Conservation (phyloP, 331 rosid species). For the Arachis monticola region DNA sequence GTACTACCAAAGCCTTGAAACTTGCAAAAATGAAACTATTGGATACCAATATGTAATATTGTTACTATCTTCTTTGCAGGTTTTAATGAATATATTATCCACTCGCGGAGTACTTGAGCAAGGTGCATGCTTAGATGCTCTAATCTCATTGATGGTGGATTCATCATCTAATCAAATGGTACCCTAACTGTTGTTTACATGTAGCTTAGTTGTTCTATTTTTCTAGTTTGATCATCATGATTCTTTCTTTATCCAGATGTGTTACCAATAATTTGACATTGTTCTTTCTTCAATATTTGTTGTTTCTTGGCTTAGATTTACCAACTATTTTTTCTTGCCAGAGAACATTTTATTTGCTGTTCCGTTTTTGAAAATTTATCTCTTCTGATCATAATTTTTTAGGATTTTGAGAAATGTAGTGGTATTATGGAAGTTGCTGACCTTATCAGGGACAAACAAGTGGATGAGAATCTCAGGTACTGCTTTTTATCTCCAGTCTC, state of each 20-base stretch:
- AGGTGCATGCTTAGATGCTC: conserved; percentile 89
- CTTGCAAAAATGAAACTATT: neutral
- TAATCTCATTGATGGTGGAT: conserved; percentile 87
- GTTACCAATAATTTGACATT: conserved; percentile 15
- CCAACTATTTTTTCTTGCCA: conserved; percentile 6
- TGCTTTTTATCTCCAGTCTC: conserved; percentile 16
- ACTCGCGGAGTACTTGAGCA: conserved; percentile 80
- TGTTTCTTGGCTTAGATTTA: conserved; percentile 25
- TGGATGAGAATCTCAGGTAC: conserved; percentile 90
- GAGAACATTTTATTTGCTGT: conserved; percentile 9
- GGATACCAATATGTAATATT: neutral
- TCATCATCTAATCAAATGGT: conserved; percentile 92
- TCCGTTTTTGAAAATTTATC: conserved; percentile 18
- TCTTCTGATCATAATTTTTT: conserved; percentile 29
- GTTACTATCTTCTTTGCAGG: conserved; percentile 49
- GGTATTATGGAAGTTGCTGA: conserved; percentile 93
- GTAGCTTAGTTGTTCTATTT: conserved; percentile 1
- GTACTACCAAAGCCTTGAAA: conserved; percentile 4
- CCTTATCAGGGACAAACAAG: conserved; percentile 81
- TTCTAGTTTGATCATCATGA: conserved; percentile 14
- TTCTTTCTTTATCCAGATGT: conserved; percentile 18
- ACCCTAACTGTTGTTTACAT: conserved; percentile 32
- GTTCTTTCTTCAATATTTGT: conserved; percentile 8
- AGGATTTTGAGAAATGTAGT: conserved; percentile 82
- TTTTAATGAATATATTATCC: conserved; percentile 83